Percentiles rank a stretch among this genome's conserved stretches.
Conservation (phyloP, 1,284 basidiomycete genomes). For the Phaffia rhodozyma region DNA sequence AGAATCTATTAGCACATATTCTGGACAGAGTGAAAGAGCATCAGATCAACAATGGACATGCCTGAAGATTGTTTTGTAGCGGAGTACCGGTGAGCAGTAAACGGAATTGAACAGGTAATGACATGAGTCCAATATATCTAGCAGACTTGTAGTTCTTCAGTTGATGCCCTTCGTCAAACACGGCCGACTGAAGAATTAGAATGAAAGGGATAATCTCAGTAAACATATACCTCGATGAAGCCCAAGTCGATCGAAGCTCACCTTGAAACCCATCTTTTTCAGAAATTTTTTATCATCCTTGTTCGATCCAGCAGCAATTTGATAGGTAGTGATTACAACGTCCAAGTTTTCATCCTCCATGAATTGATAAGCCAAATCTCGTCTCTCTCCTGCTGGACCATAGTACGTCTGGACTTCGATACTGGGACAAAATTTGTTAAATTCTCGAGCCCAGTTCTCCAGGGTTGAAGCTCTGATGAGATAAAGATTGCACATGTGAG, state of each 20-base stretch:
- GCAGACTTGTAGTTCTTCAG: conserved; percentile 96
- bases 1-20: too few relatives aligned
- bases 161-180: conserved; percentile 92
- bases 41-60: conserved; percentile 29
- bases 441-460: conserved; percentile 98
- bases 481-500: conserved; percentile 10
- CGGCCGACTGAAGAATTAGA: conserved; percentile 49
- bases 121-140: conserved; percentile 78
- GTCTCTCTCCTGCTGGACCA: conserved; percentile 80
- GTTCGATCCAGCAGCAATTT: conserved; percentile 68
- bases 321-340: conserved; percentile 92
- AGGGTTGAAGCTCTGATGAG: conserved; percentile 70
- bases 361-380: conserved; percentile 27
- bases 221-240: neutral
- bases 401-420: conserved; percentile 89
- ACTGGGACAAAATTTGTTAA: conserved; percentile 74
- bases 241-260: conserved; percentile 31
- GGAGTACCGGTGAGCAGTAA: conserved; percentile 92
- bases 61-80: conserved; percentile 52
- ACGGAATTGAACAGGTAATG: conserved; percentile 76
- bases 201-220: neutral
- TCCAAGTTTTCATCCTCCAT: conserved; percentile 48
- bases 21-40: too few relatives aligned
- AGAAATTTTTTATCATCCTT: conserved; percentile 85
- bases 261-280: conserved; percentile 76